phyloP scores from a whole-genome alignment of 129 eudicot genomes.

The Flaveria linearis region DNA sequence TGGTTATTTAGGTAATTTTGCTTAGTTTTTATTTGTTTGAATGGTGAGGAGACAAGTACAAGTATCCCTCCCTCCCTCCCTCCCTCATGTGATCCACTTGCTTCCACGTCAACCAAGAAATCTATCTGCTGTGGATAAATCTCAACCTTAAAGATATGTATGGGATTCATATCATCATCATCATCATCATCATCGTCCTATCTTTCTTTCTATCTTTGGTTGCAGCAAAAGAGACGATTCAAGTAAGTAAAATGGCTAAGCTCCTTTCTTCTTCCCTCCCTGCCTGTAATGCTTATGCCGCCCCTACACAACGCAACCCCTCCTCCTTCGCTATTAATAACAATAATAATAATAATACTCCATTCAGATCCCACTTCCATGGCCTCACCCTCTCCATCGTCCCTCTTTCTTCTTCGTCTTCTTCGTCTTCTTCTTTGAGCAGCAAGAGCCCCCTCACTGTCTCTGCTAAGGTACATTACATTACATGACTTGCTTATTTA shows the following conservation, averaged over 20 bases:
- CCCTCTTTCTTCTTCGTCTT: conserved; percentile 16
- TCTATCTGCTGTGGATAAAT: too few relatives aligned
- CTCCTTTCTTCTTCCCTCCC: conserved; percentile 49
- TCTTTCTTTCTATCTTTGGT: too few relatives aligned
- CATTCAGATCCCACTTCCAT: conserved; percentile 60
- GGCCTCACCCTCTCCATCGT: conserved; percentile 50
- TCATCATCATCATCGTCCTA: too few relatives aligned
- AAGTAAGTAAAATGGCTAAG: conserved; percentile 27
- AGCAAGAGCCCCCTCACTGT: conserved; percentile 42
- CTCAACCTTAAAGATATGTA: too few relatives aligned
- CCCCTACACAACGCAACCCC: conserved; percentile 49
- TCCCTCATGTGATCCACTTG: too few relatives aligned
- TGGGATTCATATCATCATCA: too few relatives aligned
- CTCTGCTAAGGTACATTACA: conserved; percentile 83
- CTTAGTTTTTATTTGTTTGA: too few relatives aligned
- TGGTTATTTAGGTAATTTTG: too few relatives aligned
- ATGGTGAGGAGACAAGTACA: too few relatives aligned
- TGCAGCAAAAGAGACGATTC: too few relatives aligned
- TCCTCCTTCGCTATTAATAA: conserved; percentile 16
- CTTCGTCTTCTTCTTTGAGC: conserved; percentile 29
- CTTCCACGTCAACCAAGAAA: too few relatives aligned
- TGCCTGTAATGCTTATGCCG: conserved; percentile 2
- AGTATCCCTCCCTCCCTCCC: too few relatives aligned
- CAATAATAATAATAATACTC: neutral
- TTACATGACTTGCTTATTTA: conserved; percentile 16